Evolutionary conservation across 495 filamentous ascomycete species (phyloP), one percentile per base, ranked within the genome.

Genomic region (Penicillium herquei): DNA sequence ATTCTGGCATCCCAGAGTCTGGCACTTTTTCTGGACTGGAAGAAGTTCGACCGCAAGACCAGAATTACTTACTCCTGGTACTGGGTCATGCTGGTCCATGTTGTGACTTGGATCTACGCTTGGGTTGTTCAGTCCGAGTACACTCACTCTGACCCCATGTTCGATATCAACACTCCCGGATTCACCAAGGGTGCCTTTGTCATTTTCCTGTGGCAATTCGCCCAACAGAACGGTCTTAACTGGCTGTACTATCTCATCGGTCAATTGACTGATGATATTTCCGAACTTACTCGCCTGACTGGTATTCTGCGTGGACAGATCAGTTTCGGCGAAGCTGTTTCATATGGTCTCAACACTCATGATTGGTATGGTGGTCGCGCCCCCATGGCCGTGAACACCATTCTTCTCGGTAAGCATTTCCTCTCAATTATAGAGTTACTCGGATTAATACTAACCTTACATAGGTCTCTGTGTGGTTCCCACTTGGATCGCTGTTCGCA

Each of bases 241-340:
- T 78, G 70, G 69, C 59, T 81, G 7, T 84, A 86, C 67, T 87
- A 85, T 59, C 70, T 86, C 49, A 75, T 87, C 37, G 70, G 75
- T 6, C 79, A 84, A 32, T 65, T 85, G 54, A 83, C 84, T 0
- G 68, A 79, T 18, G 76, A 74, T 32, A 75, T 81, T 12, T 71
- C 76, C n/a, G 80, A 86, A 53, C 61, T 30, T 21, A 78, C 84
- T 31, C 78, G 84, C n/a, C 74, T 82, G 37, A 75, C 82, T 0
- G 82, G 80, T 21, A 72, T 86, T 39, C 69, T 87, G 4, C 72
- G 84, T 42, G 84, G 81, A 0, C 83, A 81, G 3, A 82, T 86
- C 55, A 83, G 81, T 37, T 83, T 81, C 21, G 79, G 79, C 55
- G 78, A 86, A 62, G 84, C 84, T 7, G 58, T 87, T 6, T 82